Evolutionary conservation across 73 alveolate genomes (phyloP), one percentile per base, ranked within the genome.

Genomic region (Diophrys sp.): DNA sequence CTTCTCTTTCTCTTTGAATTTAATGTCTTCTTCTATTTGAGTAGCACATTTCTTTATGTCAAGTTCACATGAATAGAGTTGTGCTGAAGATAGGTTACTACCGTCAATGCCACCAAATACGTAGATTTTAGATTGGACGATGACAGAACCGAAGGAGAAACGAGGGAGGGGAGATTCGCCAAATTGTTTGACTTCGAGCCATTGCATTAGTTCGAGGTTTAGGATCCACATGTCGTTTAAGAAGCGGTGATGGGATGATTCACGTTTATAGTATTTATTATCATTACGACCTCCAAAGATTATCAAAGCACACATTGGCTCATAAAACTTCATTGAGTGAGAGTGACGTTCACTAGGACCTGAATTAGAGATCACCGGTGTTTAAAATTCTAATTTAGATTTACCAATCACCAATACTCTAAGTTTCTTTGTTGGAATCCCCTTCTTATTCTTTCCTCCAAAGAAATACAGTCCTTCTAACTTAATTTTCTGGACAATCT

Each of bases 251-350:
- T 57, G 8, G 28, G 29, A 28, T 28, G 25, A 31, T 25, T 33
- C 24, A 1, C 5, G 14, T 44, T 44, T 5, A 24, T 68, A 28
- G 29, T 25, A 28, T 2, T 68, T 68, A 25, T 78, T 76, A 33
- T 84, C 92, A 44, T 81, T 81, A 30, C 85, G 78, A 11, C 92
- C 92, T 14, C 92, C 92, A 66, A 84, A 78, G 0, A 84, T 74
- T 8, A 84, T 80, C 31, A 84, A 25, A 56, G 80, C 26, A 56
- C 79, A 73, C 71, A 84, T 25, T 25, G 33, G 8, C 28, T 84
- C 92, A 34, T 68, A 54, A 62, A 66, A 83, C 30, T 68, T 74
- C 91, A 83, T 83, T 14, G 76, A 76, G 33, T 83, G 91, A 18
- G 68, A 80, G 62, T 55, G 77, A 33, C 91, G 54, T 8, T 82